Base-by-base conservation (phyloP, 495 filamentous ascomycete genomes). In the Penicillium argentinense region DNA sequence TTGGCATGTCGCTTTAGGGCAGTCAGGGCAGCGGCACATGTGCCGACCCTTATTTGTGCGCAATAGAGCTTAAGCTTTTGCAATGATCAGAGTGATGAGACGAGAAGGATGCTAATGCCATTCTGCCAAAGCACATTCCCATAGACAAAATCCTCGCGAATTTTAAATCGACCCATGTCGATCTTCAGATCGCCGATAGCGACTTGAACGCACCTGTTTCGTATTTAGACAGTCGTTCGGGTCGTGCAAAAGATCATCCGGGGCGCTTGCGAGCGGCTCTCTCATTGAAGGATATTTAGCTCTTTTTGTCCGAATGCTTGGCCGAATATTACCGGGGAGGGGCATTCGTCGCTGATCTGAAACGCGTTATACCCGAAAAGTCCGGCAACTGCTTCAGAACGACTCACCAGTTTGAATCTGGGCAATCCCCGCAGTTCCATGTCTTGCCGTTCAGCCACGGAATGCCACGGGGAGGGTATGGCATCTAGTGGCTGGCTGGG, bases 241-340 rank as follows among this genome's bases (percentile, higher is more conserved):
- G 42, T 37, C 5, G 0, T 16, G 28, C 27, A 5, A 3, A 22
- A 16, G 1, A 18, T 1, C 19, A 8, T 22, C 22, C 46, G 11
- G 16, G 29, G 46, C 30, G 30, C 40, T 26, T 30, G 33, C 1
- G 33, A 38, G 13, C 33, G 25, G 33, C 9, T 12, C 22, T 37
- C 45, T 49, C 28, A 56, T 56, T 59, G 51, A 57, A 46, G 50
- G 49, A 57, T 23, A 37, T 47, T 49, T n/a, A 45, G 8, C 9
- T 18, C 16, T 11, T 18, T 34, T 40, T 26, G 11, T 50, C 45
- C 42, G 41, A 33, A 13, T 19, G 13, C 2, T 11, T 37, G 27
- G 36, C 18, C 6, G 12, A 53, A 54, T 42, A 26, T 43, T 49
- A 42, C 26, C 47, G 17, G 9, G 9, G 38, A 49, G 51, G 48